phyloP scores from a whole-genome alignment of 768 basidiomycete genomes.

The Mycena pura region DNA sequence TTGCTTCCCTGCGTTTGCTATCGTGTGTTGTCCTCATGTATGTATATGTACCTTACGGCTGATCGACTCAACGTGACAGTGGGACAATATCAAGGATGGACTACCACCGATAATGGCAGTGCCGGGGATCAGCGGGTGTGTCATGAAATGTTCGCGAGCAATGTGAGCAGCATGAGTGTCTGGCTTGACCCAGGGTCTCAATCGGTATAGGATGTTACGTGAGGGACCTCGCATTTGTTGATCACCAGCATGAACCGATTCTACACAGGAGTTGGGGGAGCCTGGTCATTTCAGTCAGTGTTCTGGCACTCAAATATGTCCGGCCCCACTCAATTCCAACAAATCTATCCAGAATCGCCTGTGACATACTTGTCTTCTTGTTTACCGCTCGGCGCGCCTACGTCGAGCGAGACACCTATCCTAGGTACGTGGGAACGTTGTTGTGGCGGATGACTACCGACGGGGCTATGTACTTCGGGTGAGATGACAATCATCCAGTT shows the following conservation, averaged over 20 bases:
- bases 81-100: neutral
- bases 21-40: neutral
- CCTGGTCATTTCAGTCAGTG: neutral
- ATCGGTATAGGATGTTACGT: neutral
- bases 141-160: neutral
- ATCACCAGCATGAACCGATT: slow-evolving; percentile 1
- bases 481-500: neutral
- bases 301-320: neutral
- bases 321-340: neutral
- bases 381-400: slow-evolving; percentile 5
- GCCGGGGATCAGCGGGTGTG: neutral
- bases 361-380: neutral
- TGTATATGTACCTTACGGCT: neutral
- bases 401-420: neutral
- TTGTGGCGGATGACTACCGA: neutral
- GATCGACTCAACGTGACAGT: neutral
- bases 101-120: neutral
- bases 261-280: too few species aligned
- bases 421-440: neutral
- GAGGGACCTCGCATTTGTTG: neutral
- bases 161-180: neutral
- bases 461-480: neutral
- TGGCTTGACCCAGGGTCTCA: too few species aligned
- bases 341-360: neutral
- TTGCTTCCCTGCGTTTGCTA: neutral